Conservation (phyloP, 306 rosid species). For the Prunus salicina region DNA sequence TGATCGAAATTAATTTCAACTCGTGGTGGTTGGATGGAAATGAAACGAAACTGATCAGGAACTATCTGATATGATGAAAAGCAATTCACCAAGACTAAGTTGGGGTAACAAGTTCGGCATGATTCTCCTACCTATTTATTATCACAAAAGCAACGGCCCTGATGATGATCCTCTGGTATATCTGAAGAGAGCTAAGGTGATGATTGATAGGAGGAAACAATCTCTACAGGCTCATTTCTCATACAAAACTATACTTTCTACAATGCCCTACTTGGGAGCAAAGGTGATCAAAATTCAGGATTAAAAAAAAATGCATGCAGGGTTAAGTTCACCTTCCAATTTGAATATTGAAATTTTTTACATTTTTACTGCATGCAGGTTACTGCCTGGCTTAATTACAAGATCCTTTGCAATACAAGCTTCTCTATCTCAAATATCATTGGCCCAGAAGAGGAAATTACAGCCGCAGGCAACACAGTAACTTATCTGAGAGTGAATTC, state of each 20-base stretch:
- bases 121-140: conserved; percentile 64
- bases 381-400: conserved; percentile 61
- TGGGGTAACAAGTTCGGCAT: conserved; percentile 90
- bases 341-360: neutral
- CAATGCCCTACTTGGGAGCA: too few relatives aligned
- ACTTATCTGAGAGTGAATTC: conserved; percentile 63
- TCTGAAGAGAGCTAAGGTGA: too few relatives aligned
- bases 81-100: conserved; percentile 45
- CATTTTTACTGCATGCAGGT: conserved; percentile 34
- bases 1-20: neutral
- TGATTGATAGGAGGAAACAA: too few relatives aligned
- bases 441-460: conserved; percentile 80
- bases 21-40: conserved; percentile 8
- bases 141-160: conserved; percentile 33
- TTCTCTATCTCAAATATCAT: conserved; percentile 77
- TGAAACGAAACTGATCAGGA: conserved; percentile 45
- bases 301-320: too few relatives aligned
- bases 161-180: conserved; percentile 34
- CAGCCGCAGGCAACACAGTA: conserved; percentile 61
- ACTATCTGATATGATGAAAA: conserved; percentile 54
- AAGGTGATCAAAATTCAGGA: too few relatives aligned
- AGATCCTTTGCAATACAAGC: conserved; percentile 70
- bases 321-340: neutral
- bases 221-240: too few relatives aligned
- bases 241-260: too few relatives aligned